Conservation (phyloP, 345 rosid species). For the Brassica cretica region DNA sequence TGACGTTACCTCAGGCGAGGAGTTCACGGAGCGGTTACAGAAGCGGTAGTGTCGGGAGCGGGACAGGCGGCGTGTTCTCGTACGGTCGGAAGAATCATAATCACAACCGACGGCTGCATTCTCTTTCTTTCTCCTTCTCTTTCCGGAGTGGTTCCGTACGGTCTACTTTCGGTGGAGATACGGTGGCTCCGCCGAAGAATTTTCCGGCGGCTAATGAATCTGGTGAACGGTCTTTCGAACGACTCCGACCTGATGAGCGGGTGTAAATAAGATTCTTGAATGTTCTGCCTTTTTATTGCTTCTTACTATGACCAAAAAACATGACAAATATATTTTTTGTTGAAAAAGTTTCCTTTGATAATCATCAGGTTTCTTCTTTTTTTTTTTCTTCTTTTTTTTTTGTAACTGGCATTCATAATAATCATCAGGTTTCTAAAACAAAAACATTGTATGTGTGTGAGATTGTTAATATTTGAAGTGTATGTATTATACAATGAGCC, state of each 20-base stretch:
- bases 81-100: conserved; percentile 36
- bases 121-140: conserved; percentile 42
- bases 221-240: conserved; percentile 58
- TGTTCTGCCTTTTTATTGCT: conserved; percentile 15
- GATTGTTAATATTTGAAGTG: conserved; percentile 26
- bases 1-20: conserved; percentile 52
- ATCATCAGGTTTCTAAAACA: neutral
- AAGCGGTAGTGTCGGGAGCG: conserved; percentile 50
- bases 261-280: conserved; percentile 25
- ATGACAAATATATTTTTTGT: conserved; percentile 1
- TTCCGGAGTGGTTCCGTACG: conserved; percentile 41
- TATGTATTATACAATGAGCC: neutral
- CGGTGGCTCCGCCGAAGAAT: conserved; percentile 39
- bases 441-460: conserved; percentile 10
- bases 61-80: conserved; percentile 26
- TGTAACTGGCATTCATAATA: neutral
- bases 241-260: conserved; percentile 44
- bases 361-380: neutral
- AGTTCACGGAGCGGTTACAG: conserved; percentile 65
- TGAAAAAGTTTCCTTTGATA: neutral
- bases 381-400: too few species aligned
- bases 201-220: conserved; percentile 37
- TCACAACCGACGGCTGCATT: conserved; percentile 42
- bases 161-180: conserved; percentile 35
- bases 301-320: conserved; percentile 10